Percentiles rank a stretch among this genome's conserved stretches.
These are phyloP conservation scores for Staphylotrichum longicolle DNA, from an alignment of 495 filamentous ascomycete genomes.

Conservation along the genomic window DNA sequence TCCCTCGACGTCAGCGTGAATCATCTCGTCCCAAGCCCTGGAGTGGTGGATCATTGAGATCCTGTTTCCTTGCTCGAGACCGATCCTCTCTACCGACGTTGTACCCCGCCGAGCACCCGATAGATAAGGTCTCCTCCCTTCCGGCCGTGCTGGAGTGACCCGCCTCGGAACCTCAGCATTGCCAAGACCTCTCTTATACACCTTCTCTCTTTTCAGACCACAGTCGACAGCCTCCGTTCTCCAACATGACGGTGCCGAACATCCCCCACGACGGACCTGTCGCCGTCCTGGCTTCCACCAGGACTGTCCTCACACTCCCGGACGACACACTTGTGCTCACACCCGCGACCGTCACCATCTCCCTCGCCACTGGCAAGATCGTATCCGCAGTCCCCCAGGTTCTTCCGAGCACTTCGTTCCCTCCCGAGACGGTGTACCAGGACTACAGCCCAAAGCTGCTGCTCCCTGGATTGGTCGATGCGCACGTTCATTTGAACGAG, in stretches of 20 bases:
- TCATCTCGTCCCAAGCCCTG: background rate
- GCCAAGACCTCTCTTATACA: background rate
- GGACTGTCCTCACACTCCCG: slow-evolving; percentile 74
- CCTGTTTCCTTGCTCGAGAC: background rate
- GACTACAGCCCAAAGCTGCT: slow-evolving; percentile 87
- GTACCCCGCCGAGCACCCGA: background rate
- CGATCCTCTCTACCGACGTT: background rate
- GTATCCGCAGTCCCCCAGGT: slow-evolving; percentile 70
- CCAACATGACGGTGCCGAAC: slow-evolving; percentile 19
- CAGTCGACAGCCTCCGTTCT: background rate
- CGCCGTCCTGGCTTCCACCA: slow-evolving; percentile 74
- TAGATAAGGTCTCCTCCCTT: slow-evolving; percentile 1
- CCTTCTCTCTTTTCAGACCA: background rate
- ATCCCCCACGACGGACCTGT: slow-evolving; percentile 25
- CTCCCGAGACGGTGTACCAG: slow-evolving; percentile 65
- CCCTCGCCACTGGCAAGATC: slow-evolving; percentile 78
- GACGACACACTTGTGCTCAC: slow-evolving; percentile 51
- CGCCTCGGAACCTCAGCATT: background rate
- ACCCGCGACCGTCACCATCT: slow-evolving; percentile 74
- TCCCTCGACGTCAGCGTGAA: slow-evolving; percentile 4
- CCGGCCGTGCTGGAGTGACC: background rate
- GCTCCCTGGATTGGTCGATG: slow-evolving; percentile 90
- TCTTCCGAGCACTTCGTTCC: slow-evolving; percentile 70
- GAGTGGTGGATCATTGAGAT: no score
- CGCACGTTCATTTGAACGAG: slow-evolving; percentile 97